Evolutionary conservation across 2,329 filamentous ascomycete species (phyloP).

Genomic region (Hypomyces rosellus): DNA sequence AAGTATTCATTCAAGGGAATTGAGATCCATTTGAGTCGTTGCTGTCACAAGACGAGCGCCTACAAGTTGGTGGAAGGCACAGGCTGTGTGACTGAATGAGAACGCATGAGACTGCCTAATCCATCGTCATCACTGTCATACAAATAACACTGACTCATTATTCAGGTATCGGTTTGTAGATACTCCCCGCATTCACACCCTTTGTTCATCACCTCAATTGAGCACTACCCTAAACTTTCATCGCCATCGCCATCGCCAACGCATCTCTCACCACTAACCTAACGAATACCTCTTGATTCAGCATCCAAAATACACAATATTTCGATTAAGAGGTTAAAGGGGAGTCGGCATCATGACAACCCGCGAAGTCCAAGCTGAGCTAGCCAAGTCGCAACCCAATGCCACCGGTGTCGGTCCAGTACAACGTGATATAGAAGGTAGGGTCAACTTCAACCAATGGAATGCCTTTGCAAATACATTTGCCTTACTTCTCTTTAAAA

Average conservation of each 20-base stretch:
- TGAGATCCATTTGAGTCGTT: not conserved
- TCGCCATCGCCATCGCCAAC: too few species aligned
- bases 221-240: not conserved
- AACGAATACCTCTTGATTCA: not conserved
- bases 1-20: too few species aligned
- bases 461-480: not conserved
- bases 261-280: too few species aligned
- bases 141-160: not conserved
- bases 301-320: not conserved
- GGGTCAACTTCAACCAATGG: not conserved
- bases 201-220: not conserved
- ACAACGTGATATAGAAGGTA: not conserved
- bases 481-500: not conserved
- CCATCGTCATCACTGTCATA: not conserved
- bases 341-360: not conserved
- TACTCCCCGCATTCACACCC: not conserved
- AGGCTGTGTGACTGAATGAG: not conserved
- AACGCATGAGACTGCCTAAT: not conserved
- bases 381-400: not conserved
- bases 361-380: not conserved
- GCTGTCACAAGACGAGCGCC: not conserved
- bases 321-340: not conserved
- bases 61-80: not conserved
- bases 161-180: too few species aligned
- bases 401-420: not conserved